Conservation (phyloP, 2,329 filamentous ascomycete genomes). For the Neonectria ditissima region DNA sequence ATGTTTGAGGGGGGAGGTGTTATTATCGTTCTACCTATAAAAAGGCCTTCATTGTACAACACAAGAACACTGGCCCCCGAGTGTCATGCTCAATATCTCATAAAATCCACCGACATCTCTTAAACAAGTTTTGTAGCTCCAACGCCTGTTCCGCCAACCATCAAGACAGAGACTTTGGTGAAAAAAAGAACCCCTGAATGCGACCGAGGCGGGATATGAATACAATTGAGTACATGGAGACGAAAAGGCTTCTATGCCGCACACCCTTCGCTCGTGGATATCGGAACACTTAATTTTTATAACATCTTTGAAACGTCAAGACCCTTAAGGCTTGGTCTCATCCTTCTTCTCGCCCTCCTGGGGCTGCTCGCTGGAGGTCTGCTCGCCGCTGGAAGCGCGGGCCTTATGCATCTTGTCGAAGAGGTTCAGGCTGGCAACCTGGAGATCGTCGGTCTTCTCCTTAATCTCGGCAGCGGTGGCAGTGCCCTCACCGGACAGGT, state of each 20-base stretch:
- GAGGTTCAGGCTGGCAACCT: slow-evolving; percentile 93
- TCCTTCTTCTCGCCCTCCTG: slow-evolving; percentile 82
- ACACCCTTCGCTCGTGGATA: slow-evolving; percentile 50
- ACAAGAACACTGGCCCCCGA: slow-evolving; percentile 55
- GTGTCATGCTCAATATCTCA: slow-evolving; percentile 59
- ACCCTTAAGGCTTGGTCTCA: slow-evolving; percentile 73
- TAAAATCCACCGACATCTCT: slow-evolving; percentile 58
- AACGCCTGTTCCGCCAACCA: slow-evolving; percentile 63
- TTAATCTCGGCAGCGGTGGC: slow-evolving; percentile 94
- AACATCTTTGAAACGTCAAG: slow-evolving; percentile 37
- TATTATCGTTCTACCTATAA: slow-evolving; percentile 62
- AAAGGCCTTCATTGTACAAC: slow-evolving; percentile 60
- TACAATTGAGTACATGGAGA: slow-evolving; percentile 63
- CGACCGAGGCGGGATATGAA: slow-evolving; percentile 59
- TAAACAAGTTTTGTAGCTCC: slow-evolving; percentile 62
- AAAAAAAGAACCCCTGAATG: slow-evolving; percentile 52
- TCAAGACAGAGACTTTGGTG: slow-evolving; percentile 60
- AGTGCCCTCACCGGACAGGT: slow-evolving; percentile 89
- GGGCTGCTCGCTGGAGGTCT: slow-evolving; percentile 59
- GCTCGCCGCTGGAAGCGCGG: slow-evolving; percentile 61
- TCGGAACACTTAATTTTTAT: slow-evolving; percentile 44
- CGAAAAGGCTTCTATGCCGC: slow-evolving; percentile 51
- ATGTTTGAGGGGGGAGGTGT: slow-evolving; percentile 66
- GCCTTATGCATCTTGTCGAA: slow-evolving; percentile 99
- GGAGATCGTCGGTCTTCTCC: slow-evolving; percentile 98